A percentile compares a stretch with the other conserved stretches of the same genome.
These are phyloP conservation scores for Vigna trinervia DNA, from an alignment of 306 rosid species.

Conservation along the genomic window DNA sequence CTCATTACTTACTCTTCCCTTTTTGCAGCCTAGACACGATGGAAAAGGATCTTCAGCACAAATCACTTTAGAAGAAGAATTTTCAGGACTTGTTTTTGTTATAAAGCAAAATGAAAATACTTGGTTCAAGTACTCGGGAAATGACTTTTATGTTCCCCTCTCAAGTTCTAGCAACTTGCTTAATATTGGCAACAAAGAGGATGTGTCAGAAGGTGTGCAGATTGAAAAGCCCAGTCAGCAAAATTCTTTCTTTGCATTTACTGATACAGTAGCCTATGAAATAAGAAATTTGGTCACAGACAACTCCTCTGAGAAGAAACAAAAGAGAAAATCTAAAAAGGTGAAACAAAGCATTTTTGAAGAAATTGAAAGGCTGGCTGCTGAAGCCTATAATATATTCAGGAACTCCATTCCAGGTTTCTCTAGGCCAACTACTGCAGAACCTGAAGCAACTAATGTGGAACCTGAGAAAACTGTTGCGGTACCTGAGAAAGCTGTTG, in stretches of 20 bases:
- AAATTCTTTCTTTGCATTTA: slow-evolving; percentile 48
- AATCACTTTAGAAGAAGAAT: slow-evolving; percentile 72
- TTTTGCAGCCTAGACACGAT: slow-evolving; percentile 64
- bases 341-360: slow-evolving; percentile 66
- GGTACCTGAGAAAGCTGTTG: neutral
- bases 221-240: slow-evolving; percentile 46
- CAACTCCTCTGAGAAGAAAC: slow-evolving; percentile 56
- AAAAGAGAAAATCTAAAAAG: slow-evolving; percentile 58
- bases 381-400: slow-evolving; percentile 85
- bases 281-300: slow-evolving; percentile 65
- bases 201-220: slow-evolving; percentile 42
- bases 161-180: slow-evolving; percentile 49
- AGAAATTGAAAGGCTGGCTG: slow-evolving; percentile 81
- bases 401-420: slow-evolving; percentile 63
- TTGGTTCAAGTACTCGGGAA: slow-evolving; percentile 73
- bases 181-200: slow-evolving; percentile 37
- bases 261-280: slow-evolving; percentile 61
- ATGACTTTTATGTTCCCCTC: slow-evolving; percentile 78
- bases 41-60: slow-evolving; percentile 59
- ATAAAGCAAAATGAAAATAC: slow-evolving; percentile 66
- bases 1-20: slow-evolving; percentile 27
- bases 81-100: slow-evolving; percentile 73
- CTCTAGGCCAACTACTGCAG: slow-evolving; percentile 50
- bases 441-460: slow-evolving; percentile 37
- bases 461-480: slow-evolving; percentile 26